Evolutionary conservation across 2,329 filamentous ascomycete species (phyloP), one percentile per base, ranked within the genome.

Genomic region (Remersonia thermophila): DNA sequence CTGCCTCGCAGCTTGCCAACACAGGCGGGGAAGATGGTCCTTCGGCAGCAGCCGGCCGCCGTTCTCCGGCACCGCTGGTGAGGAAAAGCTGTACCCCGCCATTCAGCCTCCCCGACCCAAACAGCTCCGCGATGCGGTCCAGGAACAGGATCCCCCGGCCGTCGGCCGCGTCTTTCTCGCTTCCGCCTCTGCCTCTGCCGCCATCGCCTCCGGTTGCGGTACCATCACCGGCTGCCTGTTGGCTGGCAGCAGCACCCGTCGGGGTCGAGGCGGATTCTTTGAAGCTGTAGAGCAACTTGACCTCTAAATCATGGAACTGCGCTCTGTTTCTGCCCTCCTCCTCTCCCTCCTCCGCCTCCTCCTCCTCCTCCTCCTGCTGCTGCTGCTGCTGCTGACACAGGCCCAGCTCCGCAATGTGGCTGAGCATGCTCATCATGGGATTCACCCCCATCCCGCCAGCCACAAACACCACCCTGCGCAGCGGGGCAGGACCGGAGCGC

Each of bases 401-500:
- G n/a, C n/a, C n/a, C 9, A 9, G 59, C 46, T 69, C 57, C 16
- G 65, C 64, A 6, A 86, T 60, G 41, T 71, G 67, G 12, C 71
- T 66, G 33, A 85, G 60, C 55, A 89, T 89, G 37, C 81, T 83
- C 38, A 85, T 71, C 4, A 89, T 60, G 1, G 83, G 83, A 49
- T 93, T 93, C 38, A 93, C 78, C 0, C 85, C 84, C 15, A 93
- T 77, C 1, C 84, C 85, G 1, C 83, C 84, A 0, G 83, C 84
- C 11, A 93, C 66, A 43, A 93, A 77, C 3, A 93, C 71, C 4
- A 80, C 66, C 36, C 71, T 74, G 30, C 66, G 63, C 29, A 80
- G 31, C 54, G 46, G 3, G 53, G 49, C 3, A 55, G 41, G 32
- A 67, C n/a, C n/a, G n/a, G n/a, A n/a, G n/a, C n/a, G n/a, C n/a